Percentiles rank a stretch among this genome's conserved stretches.
These are phyloP conservation scores for Hypomontagnella monticulosa DNA, from an alignment of 495 filamentous ascomycete species.

Conservation along the genomic window DNA sequence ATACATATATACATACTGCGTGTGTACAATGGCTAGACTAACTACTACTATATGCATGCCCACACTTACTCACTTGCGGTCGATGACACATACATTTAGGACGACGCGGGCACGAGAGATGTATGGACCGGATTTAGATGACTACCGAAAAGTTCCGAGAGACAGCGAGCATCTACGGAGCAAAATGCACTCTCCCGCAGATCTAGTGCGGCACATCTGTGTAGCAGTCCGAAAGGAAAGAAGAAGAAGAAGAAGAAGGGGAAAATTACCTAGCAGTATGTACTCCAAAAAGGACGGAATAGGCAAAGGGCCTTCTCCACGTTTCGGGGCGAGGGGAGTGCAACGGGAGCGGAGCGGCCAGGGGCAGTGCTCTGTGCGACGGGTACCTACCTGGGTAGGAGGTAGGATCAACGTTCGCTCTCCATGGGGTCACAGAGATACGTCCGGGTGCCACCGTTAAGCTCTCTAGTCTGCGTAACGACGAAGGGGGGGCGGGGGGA, in stretches of 20 bases:
- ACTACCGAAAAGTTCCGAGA: constrained; percentile 31
- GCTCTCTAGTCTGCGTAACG: not conserved
- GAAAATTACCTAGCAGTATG: too few species aligned
- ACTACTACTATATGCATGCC: not conserved
- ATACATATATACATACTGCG: too few species aligned
- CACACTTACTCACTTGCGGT: not conserved
- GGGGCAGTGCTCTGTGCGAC: constrained; percentile 26
- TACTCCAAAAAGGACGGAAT: too few species aligned
- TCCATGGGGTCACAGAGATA: constrained; percentile 21
- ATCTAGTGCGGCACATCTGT: constrained; percentile 2
- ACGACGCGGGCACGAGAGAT: not conserved
- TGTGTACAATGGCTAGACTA: not conserved
- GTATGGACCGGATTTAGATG: not conserved
- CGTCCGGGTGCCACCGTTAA: constrained; percentile 9
- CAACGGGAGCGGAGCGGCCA: constrained; percentile 35
- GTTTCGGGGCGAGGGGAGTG: constrained; percentile 20
- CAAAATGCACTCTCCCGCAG: constrained; percentile 4
- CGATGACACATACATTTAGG: not conserved
- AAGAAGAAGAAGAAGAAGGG: too few species aligned
- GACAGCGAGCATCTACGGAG: not conserved
- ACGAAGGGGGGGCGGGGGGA: too few species aligned
- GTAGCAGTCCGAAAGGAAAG: not conserved
- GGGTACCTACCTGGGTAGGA: not conserved
- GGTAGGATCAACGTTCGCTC: constrained; percentile 1
- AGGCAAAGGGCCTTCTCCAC: constrained; percentile 3